Evolutionary conservation across 1,284 basidiomycete genomes (phyloP).

Genomic region (Agroathelia rolfsii): DNA sequence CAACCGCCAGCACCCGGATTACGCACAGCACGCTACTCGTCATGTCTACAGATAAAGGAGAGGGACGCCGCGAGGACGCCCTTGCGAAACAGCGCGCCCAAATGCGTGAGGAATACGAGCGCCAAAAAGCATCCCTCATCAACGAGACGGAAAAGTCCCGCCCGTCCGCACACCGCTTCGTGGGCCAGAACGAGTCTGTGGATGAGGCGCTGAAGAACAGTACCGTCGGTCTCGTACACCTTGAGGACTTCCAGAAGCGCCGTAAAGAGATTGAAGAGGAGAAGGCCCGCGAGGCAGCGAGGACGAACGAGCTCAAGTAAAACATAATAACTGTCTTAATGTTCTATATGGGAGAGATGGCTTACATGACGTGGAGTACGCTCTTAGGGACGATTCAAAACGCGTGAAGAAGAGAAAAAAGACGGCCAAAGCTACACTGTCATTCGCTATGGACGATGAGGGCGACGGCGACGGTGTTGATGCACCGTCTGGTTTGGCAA

Average conservation of each 20-base stretch:
- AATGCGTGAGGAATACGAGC: constrained; percentile 80
- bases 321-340: constrained; percentile 28
- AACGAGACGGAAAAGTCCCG: constrained; percentile 78
- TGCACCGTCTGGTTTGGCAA: constrained; percentile 21
- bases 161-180: constrained; percentile 80
- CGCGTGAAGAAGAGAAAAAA: constrained; percentile 90
- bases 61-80: constrained; percentile 70
- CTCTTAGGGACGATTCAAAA: constrained; percentile 78
- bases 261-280: constrained; percentile 88
- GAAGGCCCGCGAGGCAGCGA: constrained; percentile 82
- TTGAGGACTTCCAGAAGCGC: constrained; percentile 89
- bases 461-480: constrained; percentile 30
- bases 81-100: constrained; percentile 73
- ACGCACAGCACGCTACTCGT: constrained; percentile 7
- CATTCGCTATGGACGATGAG: constrained; percentile 83
- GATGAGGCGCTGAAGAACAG: constrained; percentile 90
- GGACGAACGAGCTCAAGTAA: constrained; percentile 77
- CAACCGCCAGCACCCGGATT: constrained; percentile 3
- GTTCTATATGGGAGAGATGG: constrained; percentile 26
- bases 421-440: constrained; percentile 71
- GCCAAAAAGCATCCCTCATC: constrained; percentile 80
- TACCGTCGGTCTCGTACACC: constrained; percentile 87
- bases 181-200: constrained; percentile 89
- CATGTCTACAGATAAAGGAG: constrained; percentile 63
- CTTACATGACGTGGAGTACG: constrained; percentile 71